Evolutionary conservation across 2,329 filamentous ascomycete species (phyloP), one percentile per base, ranked within the genome.

Genomic region (Ophiocordyceps camponoti-leonardi): DNA sequence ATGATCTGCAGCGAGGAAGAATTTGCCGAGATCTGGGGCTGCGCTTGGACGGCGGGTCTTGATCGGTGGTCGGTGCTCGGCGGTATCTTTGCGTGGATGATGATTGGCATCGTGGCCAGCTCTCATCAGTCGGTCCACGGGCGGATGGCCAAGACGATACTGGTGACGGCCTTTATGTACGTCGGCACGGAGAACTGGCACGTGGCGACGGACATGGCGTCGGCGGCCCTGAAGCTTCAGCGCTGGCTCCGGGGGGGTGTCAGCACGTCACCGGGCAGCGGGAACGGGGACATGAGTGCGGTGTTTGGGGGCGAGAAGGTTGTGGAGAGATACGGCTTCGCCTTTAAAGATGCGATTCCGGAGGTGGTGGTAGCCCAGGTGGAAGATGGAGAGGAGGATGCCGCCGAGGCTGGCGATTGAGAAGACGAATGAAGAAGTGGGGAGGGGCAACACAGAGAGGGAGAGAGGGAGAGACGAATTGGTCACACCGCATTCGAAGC

Each of bases 131-230:
- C 60, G 13, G 57, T 63, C 2, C 63, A 66, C 23, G 65, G 64
- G 23, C 61, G 67, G 16, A 68, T 69, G 45, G 61, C 69, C 49
- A 70, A 67, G 59, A 67, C 64, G 33, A 56, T 69, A 48, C 57
- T 69, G 26, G 62, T 65, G 14, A 57, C 63, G 10, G 64, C 62
- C 5, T 57, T 67, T 39, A 61, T 69, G 49, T 67, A 68, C 45
- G 62, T 70, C 46, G 65, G 62, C 0, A 57, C 71, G 30, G 69
- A 72, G 43, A 67, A 69, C 49, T 73, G 70, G 70, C 64, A 67
- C 42, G 57, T 71, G 12, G 60, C 60, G 1, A 56, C 58, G 4
- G 59, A 60, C 6, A 57, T 64, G 4, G 63, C 65, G 22, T 54
- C 54, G 14, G 60, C 58, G 1, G 60, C 56, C 4, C 50, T 70